Evolutionary conservation across 306 rosid species (phyloP), one percentile per base, ranked within the genome.

Genomic region (Prunus mira): DNA sequence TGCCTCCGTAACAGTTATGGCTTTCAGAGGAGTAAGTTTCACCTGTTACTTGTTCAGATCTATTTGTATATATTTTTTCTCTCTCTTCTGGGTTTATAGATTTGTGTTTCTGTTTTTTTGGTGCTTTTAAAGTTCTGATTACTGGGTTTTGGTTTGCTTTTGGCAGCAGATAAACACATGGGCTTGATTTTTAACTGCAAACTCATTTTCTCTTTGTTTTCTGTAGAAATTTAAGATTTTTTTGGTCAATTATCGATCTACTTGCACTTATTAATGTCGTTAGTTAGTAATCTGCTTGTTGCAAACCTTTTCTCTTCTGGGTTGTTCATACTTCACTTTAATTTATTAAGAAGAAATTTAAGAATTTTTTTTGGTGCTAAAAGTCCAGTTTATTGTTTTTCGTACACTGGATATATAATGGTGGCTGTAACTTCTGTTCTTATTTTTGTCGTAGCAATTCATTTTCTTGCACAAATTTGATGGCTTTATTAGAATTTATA

Each of bases 21-120:
- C 89, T 81, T 89, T 89, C 89, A 82, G 89, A 78, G 80, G 79
- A 22, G 88, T 89, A 81, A 78, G 89, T 73, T 75, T 71, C 22
- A 25, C 19, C 51, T 8, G 3, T 41, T 28, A 43, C 51, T 60
- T 30, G 51, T 32, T 38, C 56, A 56, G 63, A 61, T 76, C 71
- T 76, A 14, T 52, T 17, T 1, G 7, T 38, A 32, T 30, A 1
- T 11, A 17, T 38, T 6, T 15, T 4, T 10, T 71, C 50, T 15
- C 12, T 47, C 17, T 17, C n/a, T 19, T 12, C 32, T 11, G 25
- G 65, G 2, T 64, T 55, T 45, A n/a, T 30, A 17, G 51, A 12
- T 38, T 50, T 15, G n/a, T 69, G 28, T 20, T 20, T 57, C 6
- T 57, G 6, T 57, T 20, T 34, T 69, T 30, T 5, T 9, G 15